These are phyloP conservation scores for Pythium oligandrum DNA, from an alignment of 352 stramenopile species.

Conservation along the genomic window DNA sequence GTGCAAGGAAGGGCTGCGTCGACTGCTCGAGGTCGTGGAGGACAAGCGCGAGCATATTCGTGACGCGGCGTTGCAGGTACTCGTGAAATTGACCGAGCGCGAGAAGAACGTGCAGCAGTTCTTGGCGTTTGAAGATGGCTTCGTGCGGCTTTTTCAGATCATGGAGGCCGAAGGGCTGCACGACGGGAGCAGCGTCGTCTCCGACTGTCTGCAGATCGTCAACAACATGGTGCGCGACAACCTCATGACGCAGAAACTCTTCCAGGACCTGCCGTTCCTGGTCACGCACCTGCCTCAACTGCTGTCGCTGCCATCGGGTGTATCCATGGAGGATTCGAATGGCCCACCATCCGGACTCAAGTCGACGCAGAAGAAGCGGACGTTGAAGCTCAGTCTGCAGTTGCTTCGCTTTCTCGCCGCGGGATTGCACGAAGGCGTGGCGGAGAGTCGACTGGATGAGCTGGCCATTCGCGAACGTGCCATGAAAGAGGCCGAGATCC, in stretches of 20 bases:
- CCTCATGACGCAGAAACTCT: constrained; percentile 71
- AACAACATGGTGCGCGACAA: constrained; percentile 81
- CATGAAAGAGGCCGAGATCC: constrained; percentile 39
- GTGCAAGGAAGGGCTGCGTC: constrained; percentile 63
- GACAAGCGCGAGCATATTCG: constrained; percentile 81
- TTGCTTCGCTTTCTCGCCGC: constrained; percentile 63
- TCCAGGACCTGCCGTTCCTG: constrained; percentile 55
- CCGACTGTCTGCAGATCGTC: constrained; percentile 73
- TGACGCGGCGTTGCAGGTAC: constrained; percentile 61
- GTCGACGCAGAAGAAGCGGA: constrained; percentile 39
- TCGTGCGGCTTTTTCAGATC: constrained; percentile 69
- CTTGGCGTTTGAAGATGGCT: constrained; percentile 81
- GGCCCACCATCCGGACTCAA: constrained; percentile 14
- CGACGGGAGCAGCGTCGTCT: constrained; percentile 48
- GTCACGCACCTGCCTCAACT: constrained; percentile 45
- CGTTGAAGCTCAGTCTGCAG: constrained; percentile 56
- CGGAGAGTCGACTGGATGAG: constrained; percentile 45
- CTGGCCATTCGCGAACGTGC: constrained; percentile 40
- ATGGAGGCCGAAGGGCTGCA: constrained; percentile 60
- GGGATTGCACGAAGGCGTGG: constrained; percentile 47
- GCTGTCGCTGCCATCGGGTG: constrained; percentile 24
- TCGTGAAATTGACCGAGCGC: constrained; percentile 59
- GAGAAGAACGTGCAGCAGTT: constrained; percentile 79
- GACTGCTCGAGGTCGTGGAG: constrained; percentile 69
- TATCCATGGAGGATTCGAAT: neutral